Base-by-base conservation (phyloP, 495 filamentous ascomycete species). In the Bacidia gigantensis region DNA sequence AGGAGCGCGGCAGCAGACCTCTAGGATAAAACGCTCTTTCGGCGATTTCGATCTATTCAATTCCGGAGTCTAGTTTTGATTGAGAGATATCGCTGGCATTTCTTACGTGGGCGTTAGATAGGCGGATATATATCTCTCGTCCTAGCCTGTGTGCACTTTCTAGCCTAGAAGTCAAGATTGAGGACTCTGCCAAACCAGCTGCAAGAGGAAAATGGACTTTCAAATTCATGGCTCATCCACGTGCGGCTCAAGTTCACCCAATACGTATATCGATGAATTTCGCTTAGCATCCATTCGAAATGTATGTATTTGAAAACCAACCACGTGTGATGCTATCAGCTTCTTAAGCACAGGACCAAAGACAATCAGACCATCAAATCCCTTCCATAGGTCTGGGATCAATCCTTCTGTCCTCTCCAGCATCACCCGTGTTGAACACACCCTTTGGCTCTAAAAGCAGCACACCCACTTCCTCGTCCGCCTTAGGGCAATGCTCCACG, bases 381-480 rank as follows among this genome's bases (percentile, higher is more conserved):
- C 22, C 35, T 3, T 45, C 50, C 44, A 57, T 44, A 29, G 50
- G 21, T 39, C 26, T 57, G 9, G 50, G 29, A 17, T 51, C 45
- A 17, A 52, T 45, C 20, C 22, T 57, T 22, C 51, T 26, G 18
- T 57, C 48, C 0, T 18, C 23, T 12, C 40, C 24, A 3, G 42
- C 46, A 22, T 57, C 50, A 17, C 55, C 50, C 0, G 55, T 57
- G 21, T 53, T 57, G 3, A 57, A 35, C 1, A 57, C 55, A 5
- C 55, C 55, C 17, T 53, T 57, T 3, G 55, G 55, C 39, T 57
- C 55, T n/a, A 57, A 23, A 10, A 57, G 23, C 55, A 57, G 25
- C n/a, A 57, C 50, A 3, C 44, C 55, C 7, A 57, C 55, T n/a
- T 57, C 55, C 39, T 57, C 18, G 9, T 49, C 50, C 12, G 55